Percentiles rank a stretch among this genome's conserved stretches.
These are phyloP conservation scores for Dendrostoma leiphaemia DNA, from an alignment of 2,329 filamentous ascomycete genomes.

Conservation along the genomic window DNA sequence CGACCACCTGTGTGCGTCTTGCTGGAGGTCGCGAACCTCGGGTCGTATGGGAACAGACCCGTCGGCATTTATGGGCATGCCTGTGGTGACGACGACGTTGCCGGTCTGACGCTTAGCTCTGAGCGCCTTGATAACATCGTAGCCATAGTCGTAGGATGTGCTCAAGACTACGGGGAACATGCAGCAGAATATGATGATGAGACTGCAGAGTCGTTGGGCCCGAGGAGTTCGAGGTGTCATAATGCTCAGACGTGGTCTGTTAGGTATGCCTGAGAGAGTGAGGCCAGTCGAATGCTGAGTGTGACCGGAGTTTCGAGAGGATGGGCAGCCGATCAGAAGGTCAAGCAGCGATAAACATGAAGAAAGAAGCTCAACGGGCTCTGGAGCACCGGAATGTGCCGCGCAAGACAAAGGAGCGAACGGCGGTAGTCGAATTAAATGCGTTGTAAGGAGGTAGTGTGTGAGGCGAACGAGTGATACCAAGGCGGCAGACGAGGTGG, in stretches of 20 bases:
- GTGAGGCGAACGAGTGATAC: not conserved
- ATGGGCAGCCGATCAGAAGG: not conserved
- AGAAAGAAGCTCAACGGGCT: not conserved
- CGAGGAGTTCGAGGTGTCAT: conserved; percentile 2
- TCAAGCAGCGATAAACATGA: not conserved
- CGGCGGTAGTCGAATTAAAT: not conserved
- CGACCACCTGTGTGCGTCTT: conserved; percentile 68
- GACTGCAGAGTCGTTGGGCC: not conserved
- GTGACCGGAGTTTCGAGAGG: not conserved
- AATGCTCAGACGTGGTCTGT: not conserved
- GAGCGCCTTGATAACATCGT: conserved; percentile 37
- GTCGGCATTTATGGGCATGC: conserved; percentile 31
- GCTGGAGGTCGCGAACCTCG: conserved; percentile 66
- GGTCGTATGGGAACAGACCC: conserved; percentile 46
- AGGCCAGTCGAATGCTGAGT: too few species aligned
- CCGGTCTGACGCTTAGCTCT: conserved; percentile 35
- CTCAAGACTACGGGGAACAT: conserved; percentile 15
- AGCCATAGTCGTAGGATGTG: conserved; percentile 51
- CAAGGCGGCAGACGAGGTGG: not conserved
- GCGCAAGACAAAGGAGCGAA: not conserved
- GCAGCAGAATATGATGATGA: conserved; percentile 16
- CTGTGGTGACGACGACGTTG: conserved; percentile 40
- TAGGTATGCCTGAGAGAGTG: too few species aligned
- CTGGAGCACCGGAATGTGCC: not conserved
- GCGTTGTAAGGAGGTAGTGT: not conserved